These are phyloP conservation scores for Phytophthora europaea DNA, from an alignment of 352 stramenopile species.

Conservation along the genomic window DNA sequence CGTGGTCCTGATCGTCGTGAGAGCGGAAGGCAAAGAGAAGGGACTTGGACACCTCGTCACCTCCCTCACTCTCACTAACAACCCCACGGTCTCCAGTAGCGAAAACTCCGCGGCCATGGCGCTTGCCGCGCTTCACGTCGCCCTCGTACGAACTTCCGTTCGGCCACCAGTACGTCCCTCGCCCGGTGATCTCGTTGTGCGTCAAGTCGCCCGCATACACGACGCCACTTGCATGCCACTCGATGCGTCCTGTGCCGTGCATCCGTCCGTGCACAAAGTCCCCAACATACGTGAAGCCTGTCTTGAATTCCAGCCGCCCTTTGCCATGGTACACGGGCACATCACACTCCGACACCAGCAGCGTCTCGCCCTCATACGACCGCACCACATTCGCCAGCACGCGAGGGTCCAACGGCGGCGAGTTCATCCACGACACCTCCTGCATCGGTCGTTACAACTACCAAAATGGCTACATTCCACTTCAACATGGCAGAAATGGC, in stretches of 20 bases:
- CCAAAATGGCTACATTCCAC: constrained; percentile 10
- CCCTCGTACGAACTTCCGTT: constrained; percentile 89
- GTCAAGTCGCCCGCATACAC: constrained; percentile 79
- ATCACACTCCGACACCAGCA: constrained; percentile 52
- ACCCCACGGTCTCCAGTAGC: constrained; percentile 44
- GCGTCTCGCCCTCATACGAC: constrained; percentile 61
- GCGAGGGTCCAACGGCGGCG: constrained; percentile 60
- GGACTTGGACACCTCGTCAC: constrained; percentile 10
- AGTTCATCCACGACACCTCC: constrained; percentile 15
- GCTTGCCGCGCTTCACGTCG: constrained; percentile 68
- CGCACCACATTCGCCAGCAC: constrained; percentile 65
- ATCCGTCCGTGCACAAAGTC: constrained; percentile 73
- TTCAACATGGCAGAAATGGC: constrained; percentile 16
- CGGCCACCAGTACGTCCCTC: constrained; percentile 77
- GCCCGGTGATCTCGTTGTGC: constrained; percentile 77
- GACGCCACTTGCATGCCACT: constrained; percentile 63
- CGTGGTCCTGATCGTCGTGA: not conserved
- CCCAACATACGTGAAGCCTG: constrained; percentile 77
- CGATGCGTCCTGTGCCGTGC: constrained; percentile 77
- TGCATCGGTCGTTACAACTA: constrained; percentile 22
- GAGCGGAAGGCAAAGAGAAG: constrained; percentile 47
- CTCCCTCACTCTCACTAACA: not conserved
- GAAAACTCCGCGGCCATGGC: constrained; percentile 83
- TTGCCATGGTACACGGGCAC: constrained; percentile 71
- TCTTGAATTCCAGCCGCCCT: constrained; percentile 62